A percentile compares a stretch with the other conserved stretches of the same genome.
Evolutionary conservation across 768 basidiomycete species (phyloP).

Genomic region (Leccinum fibrillosum): DNA sequence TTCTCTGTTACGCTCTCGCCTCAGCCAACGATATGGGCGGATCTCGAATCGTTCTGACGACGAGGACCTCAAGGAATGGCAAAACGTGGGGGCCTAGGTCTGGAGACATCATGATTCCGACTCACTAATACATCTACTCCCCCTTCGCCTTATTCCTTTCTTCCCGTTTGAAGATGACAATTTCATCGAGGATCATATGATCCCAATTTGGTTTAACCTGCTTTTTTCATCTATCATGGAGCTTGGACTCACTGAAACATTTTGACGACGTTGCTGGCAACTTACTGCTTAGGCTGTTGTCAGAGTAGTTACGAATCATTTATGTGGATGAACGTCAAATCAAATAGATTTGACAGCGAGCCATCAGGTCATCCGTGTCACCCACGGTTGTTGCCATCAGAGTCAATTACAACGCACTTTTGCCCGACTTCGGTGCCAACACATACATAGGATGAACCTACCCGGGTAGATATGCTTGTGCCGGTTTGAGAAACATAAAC

Average conservation of each 20-base stretch:
- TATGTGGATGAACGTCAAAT: not conserved
- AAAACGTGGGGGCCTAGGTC: constrained; percentile 34
- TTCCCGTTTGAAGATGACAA: not conserved
- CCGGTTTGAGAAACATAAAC: too few species aligned
- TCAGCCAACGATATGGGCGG: constrained; percentile 20
- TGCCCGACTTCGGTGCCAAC: too few species aligned
- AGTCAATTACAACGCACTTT: not conserved
- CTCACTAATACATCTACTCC: not conserved
- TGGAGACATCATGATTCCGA: constrained; percentile 8
- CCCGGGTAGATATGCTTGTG: too few species aligned
- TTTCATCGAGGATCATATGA: not conserved
- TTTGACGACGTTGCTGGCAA: not conserved
- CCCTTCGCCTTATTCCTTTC: not conserved
- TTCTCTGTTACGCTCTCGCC: constrained; percentile 36
- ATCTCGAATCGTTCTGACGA: constrained; percentile 3
- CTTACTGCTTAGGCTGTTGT: not conserved
- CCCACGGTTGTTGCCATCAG: not conserved
- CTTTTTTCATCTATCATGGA: not conserved
- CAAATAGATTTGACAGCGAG: not conserved
- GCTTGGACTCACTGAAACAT: not conserved
- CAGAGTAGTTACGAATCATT: not conserved
- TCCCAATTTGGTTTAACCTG: not conserved
- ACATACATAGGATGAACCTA: too few species aligned
- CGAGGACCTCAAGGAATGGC: constrained; percentile 44
- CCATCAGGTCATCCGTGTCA: not conserved